Percentiles rank a stretch among this genome's conserved stretches.
Evolutionary conservation across 2,329 filamentous ascomycete species (phyloP).

Genomic region (Nothopassalora personata): DNA sequence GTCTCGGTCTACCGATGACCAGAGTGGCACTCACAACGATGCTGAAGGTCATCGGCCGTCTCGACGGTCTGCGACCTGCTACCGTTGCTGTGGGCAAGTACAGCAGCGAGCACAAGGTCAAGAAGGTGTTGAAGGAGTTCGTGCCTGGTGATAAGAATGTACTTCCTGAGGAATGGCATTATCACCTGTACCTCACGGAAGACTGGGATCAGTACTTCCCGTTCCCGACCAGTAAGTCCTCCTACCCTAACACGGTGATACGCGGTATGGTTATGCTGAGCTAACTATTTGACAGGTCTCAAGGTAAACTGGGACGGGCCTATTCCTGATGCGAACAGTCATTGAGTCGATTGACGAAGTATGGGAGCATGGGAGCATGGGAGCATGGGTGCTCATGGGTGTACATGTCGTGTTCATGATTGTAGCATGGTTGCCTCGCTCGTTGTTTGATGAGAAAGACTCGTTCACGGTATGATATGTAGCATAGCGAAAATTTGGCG

Average conservation of each 20-base stretch:
- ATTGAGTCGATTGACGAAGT: neutral
- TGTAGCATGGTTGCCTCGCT: too few species aligned
- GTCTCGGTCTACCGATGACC: constrained; percentile 41
- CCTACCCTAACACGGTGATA: neutral
- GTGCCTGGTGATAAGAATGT: constrained; percentile 28
- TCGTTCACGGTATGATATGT: too few species aligned
- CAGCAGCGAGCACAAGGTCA: constrained; percentile 36
- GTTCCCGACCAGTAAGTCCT: constrained; percentile 42
- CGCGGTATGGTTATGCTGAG: neutral
- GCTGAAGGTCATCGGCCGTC: constrained; percentile 40
- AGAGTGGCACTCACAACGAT: constrained; percentile 42
- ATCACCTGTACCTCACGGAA: constrained; percentile 45
- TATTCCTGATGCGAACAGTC: constrained; percentile 10
- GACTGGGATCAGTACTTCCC: constrained; percentile 45
- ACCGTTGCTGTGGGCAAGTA: constrained; percentile 29
- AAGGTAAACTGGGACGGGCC: constrained; percentile 31
- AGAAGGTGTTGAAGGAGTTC: constrained; percentile 39
- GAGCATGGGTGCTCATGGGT: too few species aligned
- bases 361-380: too few species aligned
- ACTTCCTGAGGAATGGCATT: constrained; percentile 32
- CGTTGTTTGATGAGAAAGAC: too few species aligned
- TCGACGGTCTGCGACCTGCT: constrained; percentile 38
- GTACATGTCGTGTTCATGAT: too few species aligned
- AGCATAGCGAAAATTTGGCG: too few species aligned
- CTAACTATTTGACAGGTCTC: constrained; percentile 23